Evolutionary conservation across 371 early-diverging fungal genomes (phyloP).

Genomic region (Mortierella sp.): DNA sequence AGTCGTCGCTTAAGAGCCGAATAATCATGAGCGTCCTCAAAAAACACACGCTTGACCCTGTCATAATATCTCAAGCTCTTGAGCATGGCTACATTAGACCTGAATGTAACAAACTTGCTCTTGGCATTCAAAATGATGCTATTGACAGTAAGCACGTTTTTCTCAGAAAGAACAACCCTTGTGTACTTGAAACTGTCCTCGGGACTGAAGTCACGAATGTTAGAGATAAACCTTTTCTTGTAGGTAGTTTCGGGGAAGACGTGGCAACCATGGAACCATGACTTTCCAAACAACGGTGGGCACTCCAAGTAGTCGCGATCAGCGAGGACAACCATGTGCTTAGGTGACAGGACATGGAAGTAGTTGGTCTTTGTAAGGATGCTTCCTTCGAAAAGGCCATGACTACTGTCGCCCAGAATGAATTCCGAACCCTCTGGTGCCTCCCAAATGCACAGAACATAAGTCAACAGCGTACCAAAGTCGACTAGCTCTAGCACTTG

Average conservation of each 20-base stretch:
- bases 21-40: constrained; percentile 9
- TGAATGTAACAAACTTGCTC: constrained; percentile 18
- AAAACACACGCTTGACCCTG: constrained; percentile 5
- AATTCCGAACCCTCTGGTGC: not conserved
- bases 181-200: constrained; percentile 26
- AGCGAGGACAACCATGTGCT: not conserved
- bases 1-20: constrained; percentile 19
- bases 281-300: not conserved
- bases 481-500: not conserved
- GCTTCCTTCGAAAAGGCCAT: not conserved
- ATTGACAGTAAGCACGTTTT: constrained; percentile 22
- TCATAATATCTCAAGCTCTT: constrained; percentile 20
- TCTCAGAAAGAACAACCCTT: constrained; percentile 17
- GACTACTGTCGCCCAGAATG: not conserved
- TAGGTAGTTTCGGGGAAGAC: not conserved
- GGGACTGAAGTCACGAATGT: not conserved
- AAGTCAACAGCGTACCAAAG: not conserved
- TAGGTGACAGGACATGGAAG: not conserved
- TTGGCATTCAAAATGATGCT: constrained; percentile 26
- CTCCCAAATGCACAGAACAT: not conserved
- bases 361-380: not conserved
- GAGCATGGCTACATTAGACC: constrained; percentile 19
- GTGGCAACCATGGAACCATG: not conserved
- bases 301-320: not conserved
- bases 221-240: not conserved